Base-by-base conservation (phyloP, 495 filamentous ascomycete species). In the Penicillium ochrochloron region DNA sequence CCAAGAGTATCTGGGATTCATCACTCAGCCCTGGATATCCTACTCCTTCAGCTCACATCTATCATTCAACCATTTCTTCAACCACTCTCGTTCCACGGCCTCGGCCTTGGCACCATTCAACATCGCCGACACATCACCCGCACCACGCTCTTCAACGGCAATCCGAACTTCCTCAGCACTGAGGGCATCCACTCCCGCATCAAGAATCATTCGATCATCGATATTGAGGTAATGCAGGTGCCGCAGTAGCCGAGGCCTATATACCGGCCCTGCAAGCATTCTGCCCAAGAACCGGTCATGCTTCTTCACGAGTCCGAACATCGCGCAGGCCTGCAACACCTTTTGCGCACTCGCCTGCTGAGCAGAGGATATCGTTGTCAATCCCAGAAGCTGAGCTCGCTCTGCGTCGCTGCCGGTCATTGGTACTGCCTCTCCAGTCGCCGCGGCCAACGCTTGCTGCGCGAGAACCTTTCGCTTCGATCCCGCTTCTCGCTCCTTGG, bases 121-220 rank as follows among this genome's bases (percentile, higher is more conserved):
- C 52, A 37, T 63, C 69, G 60, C 66, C 41, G 65, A 62, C 27
- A 79, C 66, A 59, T 74, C 80, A 2, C 70, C 70, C 42, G 73
- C 74, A 56, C 71, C 75, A 53, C 83, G 70, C 62, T 85, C 83
- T 52, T 85, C 80, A 61, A 84, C 83, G 44, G 84, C 81, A 70
- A 88, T 75, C 59, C 75, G 72, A 21, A 89, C 73, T 74, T 93
- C 90, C 34, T 76, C 75, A 0, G 62, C 70, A 55, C 74, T 76
- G 75, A 93, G 75, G 17, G 72, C 77, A 42, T 69, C 54, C 2
- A 84, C 82, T 11, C 86, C 84, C 4, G 84, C 85, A 66, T 79
- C 75, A 27, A 70, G 60, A 56, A 91, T 86, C 70, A 89, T 73
- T 33, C 41, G 53, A 77, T 92, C 89, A 79, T 91, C 89, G 57